Percentiles rank a stretch among this genome's conserved stretches.
Evolutionary conservation across 31 red algal genomes (phyloP).

Genomic region (Bonnemaisonia californica): DNA sequence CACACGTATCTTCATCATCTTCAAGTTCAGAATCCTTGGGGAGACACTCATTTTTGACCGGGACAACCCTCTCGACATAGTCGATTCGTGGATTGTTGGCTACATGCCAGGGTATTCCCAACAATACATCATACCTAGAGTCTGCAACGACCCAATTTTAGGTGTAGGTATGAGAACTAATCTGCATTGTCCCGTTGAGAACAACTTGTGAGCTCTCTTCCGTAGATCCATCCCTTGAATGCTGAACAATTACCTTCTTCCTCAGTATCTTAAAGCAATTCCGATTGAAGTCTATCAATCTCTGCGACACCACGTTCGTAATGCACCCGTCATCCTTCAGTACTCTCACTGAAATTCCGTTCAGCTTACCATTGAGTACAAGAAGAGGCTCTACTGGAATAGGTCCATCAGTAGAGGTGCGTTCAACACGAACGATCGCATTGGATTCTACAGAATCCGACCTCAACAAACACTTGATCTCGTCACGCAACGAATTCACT

Average conservation of each 20-base stretch:
- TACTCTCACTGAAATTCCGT: neutral
- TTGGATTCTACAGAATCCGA: too few relatives aligned
- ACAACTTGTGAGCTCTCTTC: too few relatives aligned
- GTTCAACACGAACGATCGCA: too few relatives aligned
- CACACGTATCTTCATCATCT: neutral
- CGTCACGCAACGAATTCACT: neutral
- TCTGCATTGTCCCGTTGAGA: too few relatives aligned
- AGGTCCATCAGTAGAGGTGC: too few relatives aligned
- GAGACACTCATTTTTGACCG: too few relatives aligned
- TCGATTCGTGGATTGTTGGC: conserved; percentile 20
- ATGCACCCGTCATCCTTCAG: conserved; percentile 43
- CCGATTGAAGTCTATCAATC: too few relatives aligned
- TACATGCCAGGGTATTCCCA: conserved; percentile 32
- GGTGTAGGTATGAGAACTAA: conserved; percentile 10
- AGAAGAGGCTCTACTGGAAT: too few relatives aligned
- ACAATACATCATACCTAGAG: too few relatives aligned
- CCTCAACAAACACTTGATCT: too few relatives aligned
- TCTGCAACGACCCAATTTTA: conserved; percentile 25
- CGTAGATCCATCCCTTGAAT: conserved; percentile 24
- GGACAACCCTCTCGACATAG: conserved; percentile 28
- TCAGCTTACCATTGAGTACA: too few relatives aligned
- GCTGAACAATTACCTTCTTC: neutral
- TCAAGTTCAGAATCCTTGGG: neutral
- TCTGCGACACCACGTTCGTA: conserved; percentile 23
- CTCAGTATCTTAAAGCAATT: neutral